Conservation (phyloP, 805 yeast genomes). For the Schwanniomyces pseudopolymorphus region DNA sequence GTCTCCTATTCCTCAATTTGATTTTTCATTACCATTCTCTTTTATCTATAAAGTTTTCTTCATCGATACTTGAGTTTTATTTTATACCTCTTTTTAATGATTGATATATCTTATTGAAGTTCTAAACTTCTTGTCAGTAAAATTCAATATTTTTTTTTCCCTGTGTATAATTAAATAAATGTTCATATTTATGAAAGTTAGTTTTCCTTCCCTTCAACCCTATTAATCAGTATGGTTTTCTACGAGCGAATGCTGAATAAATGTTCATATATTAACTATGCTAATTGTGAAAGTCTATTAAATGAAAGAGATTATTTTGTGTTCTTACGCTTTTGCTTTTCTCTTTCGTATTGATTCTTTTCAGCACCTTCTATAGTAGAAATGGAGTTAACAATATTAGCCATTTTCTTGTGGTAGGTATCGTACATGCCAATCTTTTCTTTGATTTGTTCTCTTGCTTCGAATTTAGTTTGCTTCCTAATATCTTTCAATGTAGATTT, state of each 20-base stretch:
- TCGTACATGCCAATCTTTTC: constrained; percentile 74
- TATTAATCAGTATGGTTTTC: too few relatives aligned
- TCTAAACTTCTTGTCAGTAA: not conserved
- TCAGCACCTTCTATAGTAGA: constrained; percentile 95
- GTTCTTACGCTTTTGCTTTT: constrained; percentile 63
- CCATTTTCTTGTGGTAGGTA: constrained; percentile 88
- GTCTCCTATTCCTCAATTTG: not conserved
- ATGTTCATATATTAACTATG: not conserved
- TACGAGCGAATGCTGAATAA: too few relatives aligned
- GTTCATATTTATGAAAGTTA: too few relatives aligned
- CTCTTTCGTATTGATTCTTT: constrained; percentile 88
- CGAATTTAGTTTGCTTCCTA: constrained; percentile 84
- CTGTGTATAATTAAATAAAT: not conserved
- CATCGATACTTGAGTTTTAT: not conserved
- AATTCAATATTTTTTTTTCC: not conserved
- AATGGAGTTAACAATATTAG: constrained; percentile 79
- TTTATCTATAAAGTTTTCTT: not conserved
- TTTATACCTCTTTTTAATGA: not conserved
- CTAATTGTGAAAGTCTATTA: not conserved
- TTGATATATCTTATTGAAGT: not conserved
- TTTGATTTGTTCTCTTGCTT: constrained; percentile 78
- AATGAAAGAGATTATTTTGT: constrained; percentile 10
- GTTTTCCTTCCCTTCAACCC: too few relatives aligned
- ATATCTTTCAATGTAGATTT: constrained; percentile 86
- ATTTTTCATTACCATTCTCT: not conserved